Evolutionary conservation across 352 stramenopile genomes (phyloP).

Genomic region (Phytopythium oedochilum): DNA sequence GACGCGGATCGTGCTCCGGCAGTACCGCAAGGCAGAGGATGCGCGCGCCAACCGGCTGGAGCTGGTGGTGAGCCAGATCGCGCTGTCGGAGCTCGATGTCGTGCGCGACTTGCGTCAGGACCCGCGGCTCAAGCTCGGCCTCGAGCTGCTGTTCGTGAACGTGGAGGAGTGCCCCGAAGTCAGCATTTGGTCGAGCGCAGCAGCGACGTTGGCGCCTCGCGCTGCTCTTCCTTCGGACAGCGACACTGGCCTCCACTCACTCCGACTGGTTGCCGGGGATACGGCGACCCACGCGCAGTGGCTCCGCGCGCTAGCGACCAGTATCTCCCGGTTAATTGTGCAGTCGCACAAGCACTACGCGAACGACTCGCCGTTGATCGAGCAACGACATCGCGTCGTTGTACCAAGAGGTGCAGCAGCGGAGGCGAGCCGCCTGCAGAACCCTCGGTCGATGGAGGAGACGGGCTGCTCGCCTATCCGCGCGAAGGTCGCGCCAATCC

Average conservation of each 20-base stretch:
- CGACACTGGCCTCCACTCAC: constrained; percentile 10
- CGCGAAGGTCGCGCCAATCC: constrained; percentile 4
- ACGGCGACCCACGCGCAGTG: constrained; percentile 32
- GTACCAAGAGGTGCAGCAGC: not conserved
- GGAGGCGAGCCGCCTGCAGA: not conserved
- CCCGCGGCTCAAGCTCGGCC: constrained; percentile 32
- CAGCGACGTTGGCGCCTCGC: not conserved
- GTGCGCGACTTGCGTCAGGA: constrained; percentile 42
- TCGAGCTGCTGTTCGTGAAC: constrained; percentile 41
- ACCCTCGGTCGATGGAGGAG: constrained; percentile 13
- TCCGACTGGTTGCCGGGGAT: constrained; percentile 37
- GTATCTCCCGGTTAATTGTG: constrained; percentile 38
- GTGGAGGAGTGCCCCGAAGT: constrained; percentile 12
- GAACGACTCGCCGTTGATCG: constrained; percentile 7
- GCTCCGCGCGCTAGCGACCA: constrained; percentile 38
- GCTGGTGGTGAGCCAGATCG: constrained; percentile 31
- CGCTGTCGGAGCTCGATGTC: constrained; percentile 49
- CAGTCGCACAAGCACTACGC: constrained; percentile 26
- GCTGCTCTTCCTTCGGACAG: not conserved
- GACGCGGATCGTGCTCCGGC: constrained; percentile 30
- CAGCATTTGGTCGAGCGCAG: constrained; percentile 6
- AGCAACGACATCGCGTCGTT: not conserved
- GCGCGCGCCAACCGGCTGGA: constrained; percentile 11
- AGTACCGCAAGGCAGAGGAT: constrained; percentile 43
- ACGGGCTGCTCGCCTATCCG: constrained; percentile 3